Conservation (phyloP, 1,284 basidiomycete genomes). For the Grifola frondosa region DNA sequence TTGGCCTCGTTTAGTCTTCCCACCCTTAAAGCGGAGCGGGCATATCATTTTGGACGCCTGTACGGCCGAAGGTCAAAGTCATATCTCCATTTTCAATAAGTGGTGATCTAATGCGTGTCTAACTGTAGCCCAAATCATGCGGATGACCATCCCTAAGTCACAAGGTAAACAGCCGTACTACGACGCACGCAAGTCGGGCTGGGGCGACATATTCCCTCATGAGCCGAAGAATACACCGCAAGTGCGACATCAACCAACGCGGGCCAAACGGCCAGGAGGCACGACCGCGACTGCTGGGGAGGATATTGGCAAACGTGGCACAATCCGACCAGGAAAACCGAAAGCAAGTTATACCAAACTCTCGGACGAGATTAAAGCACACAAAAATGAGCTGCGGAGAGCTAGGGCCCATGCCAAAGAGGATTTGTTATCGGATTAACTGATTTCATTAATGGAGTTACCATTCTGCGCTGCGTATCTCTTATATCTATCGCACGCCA, state of each 20-base stretch:
- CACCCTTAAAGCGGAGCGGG: conserved; percentile 89
- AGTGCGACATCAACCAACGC: conserved; percentile 51
- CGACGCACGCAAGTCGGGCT: conserved; percentile 89
- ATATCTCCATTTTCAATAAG: neutral
- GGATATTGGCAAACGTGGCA: conserved; percentile 56
- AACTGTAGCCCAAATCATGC: conserved; percentile 78
- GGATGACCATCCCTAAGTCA: conserved; percentile 87
- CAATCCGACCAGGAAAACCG: conserved; percentile 19
- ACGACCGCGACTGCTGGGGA: conserved; percentile 34
- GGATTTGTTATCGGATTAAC: neutral
- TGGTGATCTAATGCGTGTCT: conserved; percentile 5
- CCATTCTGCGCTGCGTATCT: too few relatives aligned
- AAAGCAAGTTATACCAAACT: conserved; percentile 40
- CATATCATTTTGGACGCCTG: conserved; percentile 95
- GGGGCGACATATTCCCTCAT: conserved; percentile 97
- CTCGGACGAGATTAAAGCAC: conserved; percentile 39
- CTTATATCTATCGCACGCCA: too few relatives aligned
- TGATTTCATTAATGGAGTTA: neutral
- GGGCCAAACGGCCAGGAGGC: conserved; percentile 31
- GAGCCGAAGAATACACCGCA: conserved; percentile 70
- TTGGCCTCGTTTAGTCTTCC: conserved; percentile 91
- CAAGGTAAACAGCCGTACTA: conserved; percentile 94
- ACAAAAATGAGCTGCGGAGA: conserved; percentile 21
- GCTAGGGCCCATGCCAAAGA: too few relatives aligned
- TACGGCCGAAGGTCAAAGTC: conserved; percentile 66